Base-by-base conservation (phyloP, 2,329 filamentous ascomycete species). In the Colletotrichum sp. region DNA sequence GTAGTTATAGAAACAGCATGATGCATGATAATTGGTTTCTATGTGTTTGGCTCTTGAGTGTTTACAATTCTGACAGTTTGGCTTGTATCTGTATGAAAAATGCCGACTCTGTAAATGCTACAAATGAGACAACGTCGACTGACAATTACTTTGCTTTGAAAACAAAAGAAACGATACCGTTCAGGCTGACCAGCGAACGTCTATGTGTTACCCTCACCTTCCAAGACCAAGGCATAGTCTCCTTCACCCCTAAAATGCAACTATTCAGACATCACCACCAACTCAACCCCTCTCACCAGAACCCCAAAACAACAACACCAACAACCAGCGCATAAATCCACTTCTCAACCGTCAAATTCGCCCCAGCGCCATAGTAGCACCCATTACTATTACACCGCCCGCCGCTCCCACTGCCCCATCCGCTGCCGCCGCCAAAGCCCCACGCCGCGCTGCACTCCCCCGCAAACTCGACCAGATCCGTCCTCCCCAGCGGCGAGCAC, bases 361-460 rank as follows among this genome's bases (percentile, higher is more conserved):
- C 32, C 6, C 70, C 74, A 10, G 70, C 65, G 2, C 74, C 74
- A 6, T 68, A 73, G 8, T 69, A 74, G 9, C 74, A 73, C 34
- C 70, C 26, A n/a, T 72, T 75, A 1, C 63, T 55, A 26, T 67
- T 72, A n/a, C 72, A 75, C 13, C 68, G 32, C 1, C 67, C 67
- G 0, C 68, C 60, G 2, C 26, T 65, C 6, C 65, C 70, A 1
- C 70, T 44, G 0, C 60, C 30, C 48, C 74, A 48, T 15, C 74
- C 59, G 6, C 64, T 44, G 1, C 70, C 72, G 1, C 68, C 48
- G 8, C 67, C 70, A 22, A 22, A 68, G 1, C 44, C 44, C 74
- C 74, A 76, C 15, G 74, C 70, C 2, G 74, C 70, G 15, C 28
- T 65, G 30, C 74, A 76, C 64, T 74, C 74, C 7, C 74, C 74